These are phyloP conservation scores for Amniculicola lignicola DNA, from an alignment of 495 filamentous ascomycete species.

Conservation along the genomic window DNA sequence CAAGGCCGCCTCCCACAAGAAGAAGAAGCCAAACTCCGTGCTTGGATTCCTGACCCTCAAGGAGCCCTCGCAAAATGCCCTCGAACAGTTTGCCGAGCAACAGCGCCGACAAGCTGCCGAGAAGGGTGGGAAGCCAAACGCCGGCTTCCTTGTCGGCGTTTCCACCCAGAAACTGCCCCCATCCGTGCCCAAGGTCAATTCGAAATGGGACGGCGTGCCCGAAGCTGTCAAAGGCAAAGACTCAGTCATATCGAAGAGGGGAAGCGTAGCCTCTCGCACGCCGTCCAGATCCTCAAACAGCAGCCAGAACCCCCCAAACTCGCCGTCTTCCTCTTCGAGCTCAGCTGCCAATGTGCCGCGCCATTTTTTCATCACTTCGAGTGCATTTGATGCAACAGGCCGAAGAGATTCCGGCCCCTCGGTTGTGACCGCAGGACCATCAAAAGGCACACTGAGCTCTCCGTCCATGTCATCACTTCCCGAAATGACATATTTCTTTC, in stretches of 20 bases:
- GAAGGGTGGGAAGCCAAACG: conserved; percentile 27
- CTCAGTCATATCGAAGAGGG: background rate
- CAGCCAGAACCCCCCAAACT: conserved; percentile 19
- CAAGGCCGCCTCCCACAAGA: conserved; percentile 5
- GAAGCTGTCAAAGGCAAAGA: conserved; percentile 40
- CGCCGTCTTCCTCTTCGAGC: conserved; percentile 8
- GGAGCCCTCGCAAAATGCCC: conserved; percentile 40
- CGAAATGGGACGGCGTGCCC: conserved; percentile 51
- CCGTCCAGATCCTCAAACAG: background rate
- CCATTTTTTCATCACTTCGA: background rate
- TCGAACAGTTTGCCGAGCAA: conserved; percentile 39
- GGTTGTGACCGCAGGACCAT: background rate
- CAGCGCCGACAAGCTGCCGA: conserved; percentile 38
- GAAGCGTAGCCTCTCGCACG: background rate
- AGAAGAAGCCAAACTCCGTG: conserved; percentile 37
- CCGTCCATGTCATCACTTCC: conserved; percentile 24
- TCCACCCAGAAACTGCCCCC: conserved; percentile 45
- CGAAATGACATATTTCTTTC: conserved; percentile 28
- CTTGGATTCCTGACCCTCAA: conserved; percentile 41
- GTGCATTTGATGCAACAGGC: background rate
- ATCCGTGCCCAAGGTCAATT: conserved; percentile 49
- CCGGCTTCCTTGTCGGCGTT: conserved; percentile 37
- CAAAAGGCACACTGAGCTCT: background rate
- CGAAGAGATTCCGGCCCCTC: conserved; percentile 18
- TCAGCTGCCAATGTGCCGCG: background rate